Evolutionary conservation across 208 protist species (phyloP).

Genomic region (Leishmania arabica): DNA sequence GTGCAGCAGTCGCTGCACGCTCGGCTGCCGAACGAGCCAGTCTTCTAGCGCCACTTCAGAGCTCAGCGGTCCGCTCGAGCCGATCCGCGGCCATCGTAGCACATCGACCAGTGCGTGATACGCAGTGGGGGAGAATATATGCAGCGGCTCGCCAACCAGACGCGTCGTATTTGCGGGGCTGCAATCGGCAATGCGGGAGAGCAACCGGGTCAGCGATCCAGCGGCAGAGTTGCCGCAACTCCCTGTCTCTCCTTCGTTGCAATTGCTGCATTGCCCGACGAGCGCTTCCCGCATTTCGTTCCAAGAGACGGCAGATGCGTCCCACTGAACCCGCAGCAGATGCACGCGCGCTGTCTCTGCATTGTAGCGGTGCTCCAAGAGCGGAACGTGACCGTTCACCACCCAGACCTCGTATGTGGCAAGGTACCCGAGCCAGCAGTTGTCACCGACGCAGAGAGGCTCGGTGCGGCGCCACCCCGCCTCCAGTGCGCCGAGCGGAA

Average conservation of each 20-base stretch:
- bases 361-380: conserved; percentile 49
- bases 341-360: conserved; percentile 37
- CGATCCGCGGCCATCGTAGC: conserved; percentile 25
- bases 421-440: conserved; percentile 56
- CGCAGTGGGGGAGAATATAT: conserved; percentile 17
- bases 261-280: background rate
- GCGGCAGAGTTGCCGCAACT: background rate
- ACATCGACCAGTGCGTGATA: conserved; percentile 27
- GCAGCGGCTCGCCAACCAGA: conserved; percentile 19
- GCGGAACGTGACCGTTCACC: conserved; percentile 78
- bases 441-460: conserved; percentile 36
- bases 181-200: conserved; percentile 7
- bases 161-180: background rate
- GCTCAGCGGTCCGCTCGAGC: conserved; percentile 5
- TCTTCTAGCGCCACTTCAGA: conserved; percentile 28
- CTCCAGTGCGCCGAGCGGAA: conserved; percentile 46
- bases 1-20: conserved; percentile 12
- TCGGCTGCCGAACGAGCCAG: conserved; percentile 25
- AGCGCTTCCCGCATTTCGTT: conserved; percentile 23
- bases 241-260: background rate
- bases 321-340: conserved; percentile 27
- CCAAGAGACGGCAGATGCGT: conserved; percentile 15
- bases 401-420: conserved; percentile 47
- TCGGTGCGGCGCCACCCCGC: conserved; percentile 33
- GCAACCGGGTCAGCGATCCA: conserved; percentile 15